Conservation (phyloP, 164 flowering plant species). For the Aristolochia californica region DNA sequence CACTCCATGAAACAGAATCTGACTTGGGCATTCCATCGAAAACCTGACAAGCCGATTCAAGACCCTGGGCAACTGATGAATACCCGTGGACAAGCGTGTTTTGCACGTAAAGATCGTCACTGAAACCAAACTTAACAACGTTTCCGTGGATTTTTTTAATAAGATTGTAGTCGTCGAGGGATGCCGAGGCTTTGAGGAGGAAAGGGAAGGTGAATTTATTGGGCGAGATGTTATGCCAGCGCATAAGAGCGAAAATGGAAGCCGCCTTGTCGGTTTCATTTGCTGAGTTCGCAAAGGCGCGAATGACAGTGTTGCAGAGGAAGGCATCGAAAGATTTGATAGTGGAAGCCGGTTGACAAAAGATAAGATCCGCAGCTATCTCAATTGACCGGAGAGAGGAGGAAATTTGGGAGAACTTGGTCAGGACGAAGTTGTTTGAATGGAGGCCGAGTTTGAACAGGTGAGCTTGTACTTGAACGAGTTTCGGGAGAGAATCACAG, state of each 20-base stretch:
- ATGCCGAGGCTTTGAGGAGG: constrained; percentile 14
- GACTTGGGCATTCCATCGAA: constrained; percentile 14
- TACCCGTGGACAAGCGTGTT: constrained; percentile 15
- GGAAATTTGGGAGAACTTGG: constrained; percentile 6
- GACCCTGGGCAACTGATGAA: constrained; percentile 2
- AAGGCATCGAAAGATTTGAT: constrained; percentile 5
- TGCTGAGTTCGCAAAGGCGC: constrained; percentile 5
- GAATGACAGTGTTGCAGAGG: constrained; percentile 15
- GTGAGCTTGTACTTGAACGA: constrained; percentile 11
- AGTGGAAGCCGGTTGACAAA: not conserved
- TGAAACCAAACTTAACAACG: constrained; percentile 9
- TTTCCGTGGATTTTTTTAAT: constrained; percentile 9
- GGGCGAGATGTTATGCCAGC: constrained; percentile 1
- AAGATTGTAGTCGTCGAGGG: constrained; percentile 5
- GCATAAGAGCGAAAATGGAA: constrained; percentile 9
- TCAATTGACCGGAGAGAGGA: constrained; percentile 6
- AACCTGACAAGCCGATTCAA: constrained; percentile 6
- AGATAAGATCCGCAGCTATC: constrained; percentile 1
- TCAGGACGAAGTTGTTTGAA: constrained; percentile 11
- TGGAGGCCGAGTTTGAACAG: constrained; percentile 11
- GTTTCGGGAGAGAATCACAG: constrained; percentile 10
- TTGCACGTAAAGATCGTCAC: constrained; percentile 5
- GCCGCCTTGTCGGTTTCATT: not conserved
- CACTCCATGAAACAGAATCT: constrained; percentile 13
- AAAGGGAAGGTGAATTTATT: constrained; percentile 18